Base-by-base conservation (phyloP, 371 early-diverging fungal genomes). In the Haplosporangium sp. region DNA sequence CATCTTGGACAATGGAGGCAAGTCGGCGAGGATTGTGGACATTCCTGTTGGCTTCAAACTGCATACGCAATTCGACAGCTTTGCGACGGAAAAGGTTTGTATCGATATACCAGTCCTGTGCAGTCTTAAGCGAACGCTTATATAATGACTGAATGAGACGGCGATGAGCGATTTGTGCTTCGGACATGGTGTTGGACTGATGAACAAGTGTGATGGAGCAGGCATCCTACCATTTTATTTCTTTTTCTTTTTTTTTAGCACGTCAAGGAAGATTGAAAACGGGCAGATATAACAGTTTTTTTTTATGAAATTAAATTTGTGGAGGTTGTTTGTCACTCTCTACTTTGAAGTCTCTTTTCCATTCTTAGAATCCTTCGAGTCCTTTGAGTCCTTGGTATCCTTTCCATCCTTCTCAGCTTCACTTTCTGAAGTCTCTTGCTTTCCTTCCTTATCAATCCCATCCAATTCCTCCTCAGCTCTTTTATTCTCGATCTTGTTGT, bases 401-500 rank as follows among this genome's bases (percentile, higher is more conserved):
- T 84, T 82, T 8, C 58, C 75, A 44, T 76, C 77, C 70, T 78
- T 71, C 62, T 47, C 9, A 11, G 61, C 44, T 5, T 61, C 69
- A 5, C 63, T 64, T 13, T 84, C 74, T 38, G 55, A 39, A 38
- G 57, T 57, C 45, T 66, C 76, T 55, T 67, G 67, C 55, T 78
- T 76, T 57, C 83, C 83, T 17, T 71, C 72, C 62, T 83, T 83
- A 57, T 82, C 79, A 48, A 83, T 69, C 35, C 82, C 85, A 39
- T 84, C 82, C 67, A 86, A 76, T 37, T 85, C 85, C 39, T 85
- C 84, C 57, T 69, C 83, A 37, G 76, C 74, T 40, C 83, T 67
- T 73, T 83, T 81, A 68, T 92, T 92, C 65, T 89, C 89, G 71
- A 92, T 87, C 88, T 96, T 97, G 88, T 95, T 99, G 78, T 95